Percentiles rank a stretch among this genome's conserved stretches.
These are phyloP conservation scores for Cyberlindnera suaveolens DNA, from an alignment of 805 yeast species.

Conservation along the genomic window DNA sequence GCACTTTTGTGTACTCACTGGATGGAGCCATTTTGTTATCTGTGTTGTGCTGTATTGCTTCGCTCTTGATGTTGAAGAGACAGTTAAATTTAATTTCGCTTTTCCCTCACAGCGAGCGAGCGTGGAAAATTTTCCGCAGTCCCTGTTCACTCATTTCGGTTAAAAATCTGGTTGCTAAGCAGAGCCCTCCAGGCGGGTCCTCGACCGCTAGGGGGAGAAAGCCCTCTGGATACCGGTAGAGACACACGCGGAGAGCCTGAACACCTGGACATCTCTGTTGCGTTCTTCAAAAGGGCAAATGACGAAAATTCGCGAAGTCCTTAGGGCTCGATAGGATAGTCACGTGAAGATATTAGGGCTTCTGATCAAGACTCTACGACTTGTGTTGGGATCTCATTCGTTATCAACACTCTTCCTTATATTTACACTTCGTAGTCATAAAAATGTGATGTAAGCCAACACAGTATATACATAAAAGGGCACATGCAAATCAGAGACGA, in stretches of 20 bases:
- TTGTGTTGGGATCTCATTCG: no score
- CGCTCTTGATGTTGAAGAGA: conserved; percentile 6
- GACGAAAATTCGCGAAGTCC: neutral
- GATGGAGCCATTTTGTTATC: conserved; percentile 40
- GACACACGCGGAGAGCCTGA: no score
- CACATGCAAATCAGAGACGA: conserved; percentile 42
- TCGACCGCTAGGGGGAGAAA: no score
- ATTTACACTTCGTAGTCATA: no score
- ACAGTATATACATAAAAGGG: no score
- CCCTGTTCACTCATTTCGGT: neutral
- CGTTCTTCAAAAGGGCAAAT: no score
- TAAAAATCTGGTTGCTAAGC: neutral
- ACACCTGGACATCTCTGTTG: no score
- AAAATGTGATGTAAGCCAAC: no score
- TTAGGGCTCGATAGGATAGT: conserved; percentile 5
- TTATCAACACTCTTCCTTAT: no score
- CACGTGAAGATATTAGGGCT: conserved; percentile 12
- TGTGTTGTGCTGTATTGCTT: conserved; percentile 7
- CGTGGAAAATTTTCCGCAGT: conserved; percentile 14
- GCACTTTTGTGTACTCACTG: conserved; percentile 27
- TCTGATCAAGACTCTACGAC: neutral
- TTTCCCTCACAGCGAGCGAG: conserved; percentile 5
- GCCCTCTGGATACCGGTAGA: no score
- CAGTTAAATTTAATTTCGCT: conserved; percentile 13
- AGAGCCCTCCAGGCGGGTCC: conserved; percentile 1